Base-by-base conservation (phyloP, 1,139 yeast genomes). In the Sugiyamaella grinbergsii region DNA sequence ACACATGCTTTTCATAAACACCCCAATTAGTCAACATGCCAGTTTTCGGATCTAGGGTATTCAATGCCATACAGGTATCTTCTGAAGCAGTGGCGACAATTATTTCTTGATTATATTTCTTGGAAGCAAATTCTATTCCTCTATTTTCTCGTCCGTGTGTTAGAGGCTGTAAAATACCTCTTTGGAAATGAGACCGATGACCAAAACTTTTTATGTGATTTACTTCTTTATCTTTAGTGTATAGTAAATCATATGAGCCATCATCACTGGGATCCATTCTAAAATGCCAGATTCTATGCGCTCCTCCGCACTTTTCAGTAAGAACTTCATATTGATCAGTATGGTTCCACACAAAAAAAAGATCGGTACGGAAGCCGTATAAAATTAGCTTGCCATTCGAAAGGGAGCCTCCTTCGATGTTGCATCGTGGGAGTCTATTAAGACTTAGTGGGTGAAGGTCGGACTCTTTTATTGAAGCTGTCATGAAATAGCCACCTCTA, bases 281-380 rank as follows among this genome's bases (percentile, higher is more conserved):
- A 11, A 65, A 58, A 49, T 68, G 63, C 96, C 97, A 93, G 54
- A 81, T 79, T 57, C 98, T 75, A 63, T 91, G 97, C 2, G 93
- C 80, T 1, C 98, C 98, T 19, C 98, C 98, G 67, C 98, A 93
- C n/a, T 76, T 69, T 56, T 82, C 88, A 54, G 80, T 79, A 50
- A 79, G 73, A 3, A 88, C 65, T 63, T 90, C 96, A 47, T 78
- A 74, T 59, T 87, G 91, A 38, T 77, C 74, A 0, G 91, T 81
- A 62, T 89, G 96, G 64, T 91, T 88, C 84, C 91, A 89, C 19
- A 89, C 70, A 61, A 83, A 86, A 64, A 93, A 90, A 47, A 77
- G 71, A 45, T 85, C 84, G 1, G 94, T 87, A 58, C 83, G 82
- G 73, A 93, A 93, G 0, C 98, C 98, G 62, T 81, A 87, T 1